Conservation (phyloP, 495 filamentous ascomycete species). For the Talaromyces stipitatus region DNA sequence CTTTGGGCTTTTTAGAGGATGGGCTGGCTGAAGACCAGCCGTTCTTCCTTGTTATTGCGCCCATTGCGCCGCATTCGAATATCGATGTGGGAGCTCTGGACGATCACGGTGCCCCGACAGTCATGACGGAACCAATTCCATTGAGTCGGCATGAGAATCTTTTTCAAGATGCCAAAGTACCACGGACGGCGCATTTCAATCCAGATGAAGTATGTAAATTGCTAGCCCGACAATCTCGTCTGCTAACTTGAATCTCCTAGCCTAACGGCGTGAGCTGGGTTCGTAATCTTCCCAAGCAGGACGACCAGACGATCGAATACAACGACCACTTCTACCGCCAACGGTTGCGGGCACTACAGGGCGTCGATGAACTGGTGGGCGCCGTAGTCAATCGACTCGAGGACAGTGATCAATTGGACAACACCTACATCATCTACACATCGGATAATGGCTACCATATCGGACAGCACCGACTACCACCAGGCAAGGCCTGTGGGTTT, state of each 20-base stretch:
- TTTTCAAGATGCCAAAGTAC: constrained; percentile 30
- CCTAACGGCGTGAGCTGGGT: constrained; percentile 60
- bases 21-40: constrained; percentile 44
- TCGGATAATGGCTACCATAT: constrained; percentile 73
- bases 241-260: constrained; percentile 52
- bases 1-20: constrained; percentile 56
- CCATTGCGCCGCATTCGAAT: constrained; percentile 61
- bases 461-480: constrained; percentile 62
- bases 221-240: no score
- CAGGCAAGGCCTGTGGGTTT: constrained; percentile 64
- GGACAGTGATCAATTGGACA: constrained; percentile 45
- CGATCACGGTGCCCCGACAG: constrained; percentile 8
- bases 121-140: constrained; percentile 47
- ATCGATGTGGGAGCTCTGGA: constrained; percentile 24
- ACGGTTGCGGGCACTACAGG: constrained; percentile 55
- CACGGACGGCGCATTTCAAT: constrained; percentile 32
- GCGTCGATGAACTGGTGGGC: constrained; percentile 65
- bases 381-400: constrained; percentile 45
- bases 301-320: constrained; percentile 48
- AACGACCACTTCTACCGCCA: constrained; percentile 62
- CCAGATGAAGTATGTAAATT: constrained; percentile 35
- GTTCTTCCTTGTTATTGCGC: constrained; percentile 62
- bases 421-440: constrained; percentile 66
- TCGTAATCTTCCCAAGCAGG: constrained; percentile 41
- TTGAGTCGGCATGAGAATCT: constrained; percentile 28